Base-by-base conservation (phyloP, 2,329 filamentous ascomycete species). In the Calonectria leucothoes region DNA sequence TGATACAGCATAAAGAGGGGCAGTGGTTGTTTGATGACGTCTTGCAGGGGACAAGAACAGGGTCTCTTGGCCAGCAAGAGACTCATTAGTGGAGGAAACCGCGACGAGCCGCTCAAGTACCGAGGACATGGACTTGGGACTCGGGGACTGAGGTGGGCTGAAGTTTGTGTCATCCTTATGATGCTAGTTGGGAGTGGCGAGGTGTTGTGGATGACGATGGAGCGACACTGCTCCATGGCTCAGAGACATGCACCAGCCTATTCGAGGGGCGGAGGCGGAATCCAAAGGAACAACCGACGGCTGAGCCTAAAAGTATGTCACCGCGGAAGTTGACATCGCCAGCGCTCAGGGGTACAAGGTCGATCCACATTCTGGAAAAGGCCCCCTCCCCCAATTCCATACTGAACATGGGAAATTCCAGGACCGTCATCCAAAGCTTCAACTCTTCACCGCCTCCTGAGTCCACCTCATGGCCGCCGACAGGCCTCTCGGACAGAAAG, bases 41-140 rank as follows among this genome's bases (percentile, higher is more conserved):
- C 74, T 70, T 74, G 52, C 69, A 70, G 49, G 65, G 72, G 37
- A 61, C 45, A 71, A 74, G 55, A 31, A 31, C 29, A 73, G 64
- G 67, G 57, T 63, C 57, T 68, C 42, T 64, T 73, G 49, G 72
- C 72, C 66, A 70, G 69, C 76, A 74, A 68, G 72, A 69, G 72
- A 63, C 66, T 39, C 57, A 39, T 64, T 33, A 64, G 51, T 70
- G 67, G 57, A 74, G 68, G 74, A 57, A 67, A 74, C 73, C 73
- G 73, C 75, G 65, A 68, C 55, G 74, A 74, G 71, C 72, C 70
- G 74, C 75, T 65, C 64, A 73, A 77, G 69, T 81, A 80, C 79
- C 79, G 79, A 81, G 75, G 79, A 81, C 79, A 79, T 80, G 79
- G 79, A 79, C 79, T 75, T 78, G 79, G 79, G 76, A 81, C 75